Base-by-base conservation (phyloP, 768 basidiomycete species). In the Tylopilus sp. region DNA sequence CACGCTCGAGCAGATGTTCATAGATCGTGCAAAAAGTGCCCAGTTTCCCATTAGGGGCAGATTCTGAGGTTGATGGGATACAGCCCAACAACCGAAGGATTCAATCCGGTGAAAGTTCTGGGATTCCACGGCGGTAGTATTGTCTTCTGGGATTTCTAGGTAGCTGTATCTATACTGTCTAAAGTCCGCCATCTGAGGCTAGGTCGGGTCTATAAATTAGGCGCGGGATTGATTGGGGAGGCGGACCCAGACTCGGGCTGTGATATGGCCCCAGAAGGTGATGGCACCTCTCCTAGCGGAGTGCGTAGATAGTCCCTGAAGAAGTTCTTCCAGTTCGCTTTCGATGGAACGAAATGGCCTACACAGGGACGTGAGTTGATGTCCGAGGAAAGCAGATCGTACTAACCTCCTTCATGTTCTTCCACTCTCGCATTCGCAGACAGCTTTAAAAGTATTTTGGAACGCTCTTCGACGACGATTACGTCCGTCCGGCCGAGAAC, bases 291-390 rank as follows among this genome's bases (percentile, higher is more conserved):
- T 8, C 69, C 73, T 12, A 59, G 64, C 11, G 83, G 83, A 61
- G 82, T 71, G 49, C 69, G 69, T 57, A 90, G 71, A 64, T 86
- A 93, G 8, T 79, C 79, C 43, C 76, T 75, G 47, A 93, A 71
- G 68, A 94, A 92, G 58, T 76, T 78, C 26, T 86, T 76, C 91
- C 89, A 94, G 39, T 71, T 76, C 1, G 78, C 81, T 58, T 86
- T 88, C 10, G 83, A 85, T 2, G 91, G 91, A 4, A 93, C 82
- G 57, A 91, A 90, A 66, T 94, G 91, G 8, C 89, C 90, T 91
- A 57, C 20, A 28, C 10, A 44, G 13, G 9, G 5, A 6, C 63
- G 38, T 56, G 20, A 23, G 41, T 45, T 23, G 12, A 43, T 6
- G n/a, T n/a, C n/a, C 15, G 41, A 22, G 33, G 13, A 39, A 43